Evolutionary conservation across 306 rosid genomes (phyloP).

Genomic region (Begonia masoniana): DNA sequence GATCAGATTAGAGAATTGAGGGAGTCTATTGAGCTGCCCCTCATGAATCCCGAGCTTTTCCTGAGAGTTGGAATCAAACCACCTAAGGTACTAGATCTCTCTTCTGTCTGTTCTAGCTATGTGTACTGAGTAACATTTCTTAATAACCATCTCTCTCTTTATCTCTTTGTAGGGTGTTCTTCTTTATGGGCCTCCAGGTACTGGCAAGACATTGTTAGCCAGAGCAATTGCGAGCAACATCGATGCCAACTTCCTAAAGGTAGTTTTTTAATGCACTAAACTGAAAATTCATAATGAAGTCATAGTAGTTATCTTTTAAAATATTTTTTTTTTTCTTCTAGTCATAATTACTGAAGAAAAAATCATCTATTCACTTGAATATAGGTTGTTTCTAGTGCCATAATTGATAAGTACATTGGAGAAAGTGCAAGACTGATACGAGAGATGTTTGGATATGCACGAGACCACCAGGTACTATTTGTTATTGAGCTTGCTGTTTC

Average conservation of each 20-base stretch:
- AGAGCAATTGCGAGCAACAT: conserved; percentile 99
- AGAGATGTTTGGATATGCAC: conserved; percentile 99
- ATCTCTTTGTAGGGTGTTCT: conserved; percentile 63
- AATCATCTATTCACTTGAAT: conserved; percentile 7
- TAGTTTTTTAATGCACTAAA: conserved; percentile 4
- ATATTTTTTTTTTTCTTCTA: background rate
- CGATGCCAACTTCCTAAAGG: conserved; percentile 95
- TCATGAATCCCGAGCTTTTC: conserved; percentile 98
- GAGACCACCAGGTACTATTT: conserved; percentile 82
- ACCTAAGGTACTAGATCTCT: conserved; percentile 52
- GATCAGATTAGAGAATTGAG: conserved; percentile 98
- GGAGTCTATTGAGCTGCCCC: conserved; percentile 87
- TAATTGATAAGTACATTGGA: conserved; percentile 89
- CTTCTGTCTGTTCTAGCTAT: background rate
- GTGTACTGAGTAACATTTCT: too few species aligned
- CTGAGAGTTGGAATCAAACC: conserved; percentile 95
- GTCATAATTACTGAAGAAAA: too few species aligned
- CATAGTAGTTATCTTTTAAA: background rate
- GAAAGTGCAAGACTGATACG: conserved; percentile 93
- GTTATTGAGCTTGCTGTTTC: conserved; percentile 4
- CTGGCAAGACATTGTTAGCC: conserved; percentile 89
- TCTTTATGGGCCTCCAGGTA: conserved; percentile 97
- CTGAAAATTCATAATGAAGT: background rate
- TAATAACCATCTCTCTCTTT: too few species aligned
- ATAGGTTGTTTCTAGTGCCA: conserved; percentile 97